Percentiles rank a stretch among this genome's conserved stretches.
These are phyloP conservation scores for Golubevia pallescens DNA, from an alignment of 1,284 basidiomycete genomes.

Conservation along the genomic window DNA sequence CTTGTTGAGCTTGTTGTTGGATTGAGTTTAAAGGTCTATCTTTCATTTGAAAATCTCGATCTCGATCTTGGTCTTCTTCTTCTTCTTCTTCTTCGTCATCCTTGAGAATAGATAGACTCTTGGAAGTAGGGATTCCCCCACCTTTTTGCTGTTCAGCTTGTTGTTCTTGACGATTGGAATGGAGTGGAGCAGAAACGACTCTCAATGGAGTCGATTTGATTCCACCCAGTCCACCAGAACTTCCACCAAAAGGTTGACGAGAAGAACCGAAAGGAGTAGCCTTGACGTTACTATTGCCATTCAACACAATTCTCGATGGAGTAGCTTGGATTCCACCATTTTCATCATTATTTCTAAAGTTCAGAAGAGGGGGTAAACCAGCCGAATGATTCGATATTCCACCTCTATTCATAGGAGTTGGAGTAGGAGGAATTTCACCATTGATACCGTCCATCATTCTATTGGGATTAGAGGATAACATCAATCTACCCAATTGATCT, in stretches of 20 bases:
- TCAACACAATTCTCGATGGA: slow-evolving; percentile 2
- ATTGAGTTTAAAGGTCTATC: not conserved
- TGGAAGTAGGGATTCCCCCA: no score
- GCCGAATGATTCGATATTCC: slow-evolving; percentile 1
- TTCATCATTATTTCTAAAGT: slow-evolving; percentile 19
- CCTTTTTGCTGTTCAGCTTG: no score
- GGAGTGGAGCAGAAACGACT: no score
- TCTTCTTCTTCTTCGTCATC: slow-evolving; percentile 25
- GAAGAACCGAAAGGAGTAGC: no score
- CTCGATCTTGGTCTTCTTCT: slow-evolving; percentile 17
- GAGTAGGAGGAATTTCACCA: slow-evolving; percentile 28
- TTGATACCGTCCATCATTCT: not conserved
- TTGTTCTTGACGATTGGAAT: no score
- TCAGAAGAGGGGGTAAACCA: not conserved
- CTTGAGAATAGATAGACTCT: not conserved
- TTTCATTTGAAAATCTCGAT: no score
- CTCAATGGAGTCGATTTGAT: no score
- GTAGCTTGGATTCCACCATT: slow-evolving; percentile 25
- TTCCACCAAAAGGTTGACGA: no score
- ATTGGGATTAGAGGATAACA: slow-evolving; percentile 1
- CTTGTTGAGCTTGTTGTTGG: no score
- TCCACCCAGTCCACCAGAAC: no score
- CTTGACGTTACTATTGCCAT: not conserved
- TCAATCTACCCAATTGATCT: not conserved
- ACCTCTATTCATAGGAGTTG: slow-evolving; percentile 22